Evolutionary conservation across 2,329 filamentous ascomycete genomes (phyloP), one percentile per base, ranked within the genome.

Genomic region (Penicillium fuscoglaucum): DNA sequence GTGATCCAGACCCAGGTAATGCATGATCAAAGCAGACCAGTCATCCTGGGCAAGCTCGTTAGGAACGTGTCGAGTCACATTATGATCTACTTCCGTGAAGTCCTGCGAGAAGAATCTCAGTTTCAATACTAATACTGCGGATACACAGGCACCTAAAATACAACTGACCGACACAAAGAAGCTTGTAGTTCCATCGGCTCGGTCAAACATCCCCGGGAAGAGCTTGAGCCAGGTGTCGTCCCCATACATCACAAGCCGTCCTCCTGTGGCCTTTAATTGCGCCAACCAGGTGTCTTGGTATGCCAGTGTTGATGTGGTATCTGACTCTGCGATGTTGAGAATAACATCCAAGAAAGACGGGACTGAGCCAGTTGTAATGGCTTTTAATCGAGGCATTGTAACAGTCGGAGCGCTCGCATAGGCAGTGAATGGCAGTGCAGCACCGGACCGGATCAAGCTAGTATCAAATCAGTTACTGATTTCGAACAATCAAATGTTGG

Each of bases 221-320:
- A 99, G 82, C 79, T 97, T 98, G 66, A 99, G 80, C 96, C 95
- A 99, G 21, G 95, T 99, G 74, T 99, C 95, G 70, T 99, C 95
- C 49, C 95, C 95, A 71, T 95, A 97, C 88, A 99, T 95, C 72
- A 97, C 81, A 61, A 98, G 82, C 68, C 90, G 92, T 21, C 90
- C 91, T 26, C 80, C 78, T 68, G 86, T 89, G 37, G 87, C 86
- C 73, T 88, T 93, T 78, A 99, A 87, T 79, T 99, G 95, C 37
- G 92, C 90, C 28, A 99, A 84, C 93, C 96, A 99, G 33, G 92
- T 96, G 73, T 99, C 95, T 76, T 98, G 95, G 29, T 84, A 84
- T 15, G 90, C 88, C 26, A 99, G 84, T 3, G 90, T 93, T 0
- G 95, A 96, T 15, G 90, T 89, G 3, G 91, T 93, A 72, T 99